These are phyloP conservation scores for Cornus kousa DNA, from an alignment of 148 eudicot genomes.

Conservation along the genomic window DNA sequence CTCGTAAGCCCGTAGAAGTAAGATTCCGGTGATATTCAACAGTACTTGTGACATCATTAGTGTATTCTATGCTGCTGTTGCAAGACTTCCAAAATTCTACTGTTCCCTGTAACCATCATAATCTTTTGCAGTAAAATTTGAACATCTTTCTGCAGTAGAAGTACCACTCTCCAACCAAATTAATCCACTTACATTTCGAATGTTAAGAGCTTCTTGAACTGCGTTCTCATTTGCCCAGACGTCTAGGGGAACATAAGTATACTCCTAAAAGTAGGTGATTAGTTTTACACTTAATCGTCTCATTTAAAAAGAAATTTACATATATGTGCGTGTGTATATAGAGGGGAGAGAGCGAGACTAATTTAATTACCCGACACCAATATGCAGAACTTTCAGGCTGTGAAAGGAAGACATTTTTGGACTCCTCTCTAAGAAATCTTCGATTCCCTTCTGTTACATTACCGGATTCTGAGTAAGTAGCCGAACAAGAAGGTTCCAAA, in stretches of 20 bases:
- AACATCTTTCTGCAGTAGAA: too few relatives aligned
- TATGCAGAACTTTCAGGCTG: background rate
- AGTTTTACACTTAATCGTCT: too few relatives aligned
- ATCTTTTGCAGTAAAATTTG: background rate
- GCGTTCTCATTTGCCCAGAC: slow-evolving; percentile 21
- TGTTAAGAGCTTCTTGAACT: slow-evolving; percentile 27
- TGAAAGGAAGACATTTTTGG: background rate
- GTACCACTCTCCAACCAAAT: background rate
- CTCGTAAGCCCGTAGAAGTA: slow-evolving; percentile 27
- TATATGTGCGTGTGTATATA: too few relatives aligned
- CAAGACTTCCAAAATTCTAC: slow-evolving; percentile 28
- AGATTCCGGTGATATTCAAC: slow-evolving; percentile 26
- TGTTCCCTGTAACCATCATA: slow-evolving; percentile 4
- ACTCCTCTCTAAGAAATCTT: background rate
- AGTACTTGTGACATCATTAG: slow-evolving; percentile 20
- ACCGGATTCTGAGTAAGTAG: background rate
- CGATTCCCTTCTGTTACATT: background rate
- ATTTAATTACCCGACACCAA: slow-evolving; percentile 4
- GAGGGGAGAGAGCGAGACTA: background rate
- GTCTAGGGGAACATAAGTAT: slow-evolving; percentile 13
- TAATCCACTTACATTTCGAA: slow-evolving; percentile 21
- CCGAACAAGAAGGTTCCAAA: background rate
- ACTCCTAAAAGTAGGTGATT: slow-evolving; percentile 23
- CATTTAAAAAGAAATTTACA: background rate
- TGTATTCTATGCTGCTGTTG: slow-evolving; percentile 16